Evolutionary conservation across 2,329 filamentous ascomycete species (phyloP), one percentile per base, ranked within the genome.

Genomic region (Elsinoe arachidis): DNA sequence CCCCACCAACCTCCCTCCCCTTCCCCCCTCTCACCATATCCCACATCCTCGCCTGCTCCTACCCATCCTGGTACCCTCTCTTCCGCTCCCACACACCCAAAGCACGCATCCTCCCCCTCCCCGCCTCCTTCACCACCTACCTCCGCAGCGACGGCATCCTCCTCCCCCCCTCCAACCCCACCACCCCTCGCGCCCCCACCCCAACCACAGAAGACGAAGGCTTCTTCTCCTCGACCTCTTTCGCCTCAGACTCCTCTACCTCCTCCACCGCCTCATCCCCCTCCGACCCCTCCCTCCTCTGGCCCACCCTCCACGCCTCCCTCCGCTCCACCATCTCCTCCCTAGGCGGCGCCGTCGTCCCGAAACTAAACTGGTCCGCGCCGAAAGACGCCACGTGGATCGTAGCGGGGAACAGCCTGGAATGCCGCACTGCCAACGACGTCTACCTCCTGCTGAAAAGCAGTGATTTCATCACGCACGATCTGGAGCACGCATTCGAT

Each of bases 301-400:
- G 82, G 82, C 70, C 84, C 7, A 86, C 88, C 35, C 80, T 91
- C 1, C 93, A 99, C 71, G 76, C 83, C 44, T 73, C 80, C 58
- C 90, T 99, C 70, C 86, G 85, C 69, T 76, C 82, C 21, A 87
- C 82, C 41, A 96, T 99, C 61, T 73, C 78, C 11, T 87, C 91
- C 64, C 80, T 97, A 1, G 91, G 89, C 14, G 92, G 92, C 59
- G 83, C 85, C 60, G 91, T 96, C 7, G 85, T 87, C 1, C 93
- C 93, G 0, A 99, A 99, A 72, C 76, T 99, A 47, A 97, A 97
- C 75, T 99, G 93, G 93, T 96, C 91, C 5, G 86, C 90, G 3
- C 93, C 93, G 3, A 96, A 96, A 71, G 93, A 99, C 69, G 93
- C 93, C 7, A 89, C 88, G 19, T 96, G 90, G 87, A 96, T 99